Percentiles rank a stretch among this genome's conserved stretches.
Conservation (phyloP, 1,284 basidiomycete genomes). For the Anthracocystis panici-leucophaei region DNA sequence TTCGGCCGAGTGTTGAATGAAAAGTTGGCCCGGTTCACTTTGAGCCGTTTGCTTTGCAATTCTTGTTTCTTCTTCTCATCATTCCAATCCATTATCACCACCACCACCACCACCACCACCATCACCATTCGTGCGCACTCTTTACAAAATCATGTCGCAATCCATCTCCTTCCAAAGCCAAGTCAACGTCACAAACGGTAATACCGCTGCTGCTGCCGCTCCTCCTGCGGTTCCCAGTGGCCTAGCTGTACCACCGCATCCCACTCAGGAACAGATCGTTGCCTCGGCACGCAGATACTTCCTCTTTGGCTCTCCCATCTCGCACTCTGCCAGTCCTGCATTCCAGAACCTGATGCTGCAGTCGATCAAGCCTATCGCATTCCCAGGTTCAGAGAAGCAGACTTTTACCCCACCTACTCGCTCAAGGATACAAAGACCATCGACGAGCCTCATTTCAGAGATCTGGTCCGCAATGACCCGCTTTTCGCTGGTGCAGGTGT, state of each 20-base stretch:
- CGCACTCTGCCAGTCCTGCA: slow-evolving; percentile 54
- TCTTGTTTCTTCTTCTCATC: background rate
- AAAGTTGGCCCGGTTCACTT: background rate
- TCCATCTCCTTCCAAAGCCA: slow-evolving; percentile 14
- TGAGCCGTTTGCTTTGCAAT: slow-evolving; percentile 1
- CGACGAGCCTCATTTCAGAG: slow-evolving; percentile 43
- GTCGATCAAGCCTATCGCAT: slow-evolving; percentile 30
- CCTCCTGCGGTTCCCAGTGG: background rate
- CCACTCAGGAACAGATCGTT: slow-evolving; percentile 40
- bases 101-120: too few relatives aligned
- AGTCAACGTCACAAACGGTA: slow-evolving; percentile 3
- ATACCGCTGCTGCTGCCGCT: slow-evolving; percentile 1
- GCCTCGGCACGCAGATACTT: slow-evolving; percentile 46
- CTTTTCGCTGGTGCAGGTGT: slow-evolving; percentile 50
- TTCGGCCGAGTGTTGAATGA: slow-evolving; percentile 1
- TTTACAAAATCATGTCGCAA: slow-evolving; percentile 15
- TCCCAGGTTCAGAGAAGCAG: slow-evolving; percentile 24
- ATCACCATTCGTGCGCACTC: background rate
- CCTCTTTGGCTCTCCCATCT: slow-evolving; percentile 57
- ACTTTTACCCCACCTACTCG: slow-evolving; percentile 37
- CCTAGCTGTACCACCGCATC: slow-evolving; percentile 40
- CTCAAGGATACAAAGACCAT: slow-evolving; percentile 52
- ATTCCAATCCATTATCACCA: slow-evolving; percentile 1
- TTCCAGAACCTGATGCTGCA: slow-evolving; percentile 57
- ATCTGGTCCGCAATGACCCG: slow-evolving; percentile 42